phyloP scores from a whole-genome alignment of 2,329 filamentous ascomycete genomes.

The Monilinia fructigena region DNA sequence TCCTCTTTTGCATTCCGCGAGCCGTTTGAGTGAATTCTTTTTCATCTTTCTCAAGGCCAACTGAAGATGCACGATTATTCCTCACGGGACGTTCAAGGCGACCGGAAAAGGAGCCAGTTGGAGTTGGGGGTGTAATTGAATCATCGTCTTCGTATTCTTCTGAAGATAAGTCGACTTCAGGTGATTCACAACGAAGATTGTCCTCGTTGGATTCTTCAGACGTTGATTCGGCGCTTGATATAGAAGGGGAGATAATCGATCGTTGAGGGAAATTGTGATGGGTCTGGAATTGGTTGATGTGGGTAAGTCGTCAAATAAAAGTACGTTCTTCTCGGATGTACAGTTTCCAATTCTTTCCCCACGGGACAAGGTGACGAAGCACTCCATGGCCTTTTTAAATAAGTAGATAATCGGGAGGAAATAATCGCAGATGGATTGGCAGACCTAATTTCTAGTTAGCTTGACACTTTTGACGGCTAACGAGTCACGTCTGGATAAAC shows the following conservation, averaged over 20 bases:
- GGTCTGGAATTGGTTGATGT: slow-evolving; percentile 76
- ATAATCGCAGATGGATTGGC: slow-evolving; percentile 95
- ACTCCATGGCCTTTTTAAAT: slow-evolving; percentile 84
- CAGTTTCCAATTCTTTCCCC: slow-evolving; percentile 87
- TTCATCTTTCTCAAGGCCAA: slow-evolving; percentile 90
- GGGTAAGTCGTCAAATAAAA: slow-evolving; percentile 91
- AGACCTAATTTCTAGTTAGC: slow-evolving; percentile 59
- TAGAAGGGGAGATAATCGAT: slow-evolving; percentile 76
- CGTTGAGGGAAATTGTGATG: slow-evolving; percentile 52
- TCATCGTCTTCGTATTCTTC: slow-evolving; percentile 79
- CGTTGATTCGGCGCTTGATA: slow-evolving; percentile 67
- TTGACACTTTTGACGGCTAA: slow-evolving; percentile 34
- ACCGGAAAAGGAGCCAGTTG: slow-evolving; percentile 61
- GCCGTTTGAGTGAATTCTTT: slow-evolving; percentile 96
- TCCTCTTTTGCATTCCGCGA: slow-evolving; percentile 68
- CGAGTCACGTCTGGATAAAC: slow-evolving; percentile 7
- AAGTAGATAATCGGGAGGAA: slow-evolving; percentile 84
- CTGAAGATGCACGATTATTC: slow-evolving; percentile 73
- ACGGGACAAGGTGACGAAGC: slow-evolving; percentile 78
- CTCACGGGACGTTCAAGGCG: slow-evolving; percentile 49
- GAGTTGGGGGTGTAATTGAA: slow-evolving; percentile 59
- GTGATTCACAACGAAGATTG: slow-evolving; percentile 51
- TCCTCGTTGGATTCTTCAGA: slow-evolving; percentile 73
- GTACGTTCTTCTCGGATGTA: slow-evolving; percentile 92
- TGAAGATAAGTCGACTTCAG: slow-evolving; percentile 87